Evolutionary conservation across 2,329 filamentous ascomycete genomes (phyloP).

Genomic region (Macrophomina pseudophaseolina): DNA sequence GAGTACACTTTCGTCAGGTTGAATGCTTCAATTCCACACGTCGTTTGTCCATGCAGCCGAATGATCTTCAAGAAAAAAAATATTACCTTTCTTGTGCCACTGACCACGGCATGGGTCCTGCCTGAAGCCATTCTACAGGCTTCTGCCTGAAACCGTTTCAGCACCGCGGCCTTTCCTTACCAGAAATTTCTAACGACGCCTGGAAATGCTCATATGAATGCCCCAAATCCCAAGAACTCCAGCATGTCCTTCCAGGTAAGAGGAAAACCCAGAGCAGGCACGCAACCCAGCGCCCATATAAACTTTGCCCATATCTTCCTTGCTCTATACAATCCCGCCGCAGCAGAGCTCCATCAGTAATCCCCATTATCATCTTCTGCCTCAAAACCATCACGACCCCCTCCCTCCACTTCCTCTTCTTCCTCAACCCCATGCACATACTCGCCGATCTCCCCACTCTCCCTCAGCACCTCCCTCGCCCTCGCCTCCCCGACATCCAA

Average conservation of each 20-base stretch:
- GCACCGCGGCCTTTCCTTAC: no score
- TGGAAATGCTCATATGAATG: background rate
- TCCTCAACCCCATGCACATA: conserved; percentile 68
- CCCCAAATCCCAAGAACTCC: background rate
- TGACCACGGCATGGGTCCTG: no score
- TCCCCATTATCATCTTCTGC: background rate
- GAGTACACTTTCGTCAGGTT: no score
- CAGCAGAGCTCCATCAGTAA: background rate
- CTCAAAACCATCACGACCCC: background rate
- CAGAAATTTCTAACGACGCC: background rate
- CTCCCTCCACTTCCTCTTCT: conserved; percentile 51
- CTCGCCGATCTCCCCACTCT: conserved; percentile 71
- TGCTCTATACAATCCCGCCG: background rate
- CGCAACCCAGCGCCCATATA: no score
- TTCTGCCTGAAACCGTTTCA: no score
- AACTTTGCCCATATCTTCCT: no score
- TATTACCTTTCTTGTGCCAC: no score
- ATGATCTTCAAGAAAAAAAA: no score
- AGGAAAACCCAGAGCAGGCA: no score
- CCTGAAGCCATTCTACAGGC: no score
- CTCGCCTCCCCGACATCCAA: conserved; percentile 53
- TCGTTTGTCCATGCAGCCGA: no score
- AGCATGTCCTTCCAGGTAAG: background rate
- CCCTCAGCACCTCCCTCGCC: conserved; percentile 63
- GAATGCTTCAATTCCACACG: no score